Evolutionary conservation across 148 eudicot species (phyloP), one percentile per base, ranked within the genome.

Genomic region (Vaccinium corymbosum): DNA sequence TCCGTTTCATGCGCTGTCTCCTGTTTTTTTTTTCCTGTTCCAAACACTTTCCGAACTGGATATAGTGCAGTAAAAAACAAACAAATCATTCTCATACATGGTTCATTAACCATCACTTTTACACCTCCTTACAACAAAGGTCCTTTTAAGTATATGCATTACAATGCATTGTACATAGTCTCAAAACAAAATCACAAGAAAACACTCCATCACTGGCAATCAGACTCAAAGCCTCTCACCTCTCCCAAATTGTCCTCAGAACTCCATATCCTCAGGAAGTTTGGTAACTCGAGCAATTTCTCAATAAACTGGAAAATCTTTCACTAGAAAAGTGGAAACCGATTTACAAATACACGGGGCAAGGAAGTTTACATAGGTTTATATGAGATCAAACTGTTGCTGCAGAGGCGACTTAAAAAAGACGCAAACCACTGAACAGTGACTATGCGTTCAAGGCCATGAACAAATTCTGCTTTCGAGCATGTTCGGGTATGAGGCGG

Each of bases 401-500:
- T 27, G 46, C 72, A 49, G 32, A 13, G 52, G 38, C 20, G 12
- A 55, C 35, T 56, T 29, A 5, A 38, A 68, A 70, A 70, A 70
- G 55, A 68, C n/a, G 7, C 25, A 42, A 52, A 78, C 76, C 49
- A 5, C 50, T 52, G 66, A 15, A 27, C 46, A 62, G 20, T 52
- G 29, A 49, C 87, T 90, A 93, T 48, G 93, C 73, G 87, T 93
- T 90, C 90, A 97, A 84, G 76, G 99, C 99, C 99, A 95, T 97
- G 88, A 97, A 97, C 85, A 90, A 89, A 86, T 95, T 97, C 88
- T 95, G 98, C 87, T 91, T 92, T 53, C 98, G 94, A 82, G 99
- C 98, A 94, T 97, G 98, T 83, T 97, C 98, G 10, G 99, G 98
- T 82, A 97, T 88, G 84, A 97, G 95, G 81, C 97, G 97, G 57